Percentiles rank a stretch among this genome's conserved stretches.
phyloP scores from a whole-genome alignment of 2,329 filamentous ascomycete genomes.

The Trichoderma simmonsii region DNA sequence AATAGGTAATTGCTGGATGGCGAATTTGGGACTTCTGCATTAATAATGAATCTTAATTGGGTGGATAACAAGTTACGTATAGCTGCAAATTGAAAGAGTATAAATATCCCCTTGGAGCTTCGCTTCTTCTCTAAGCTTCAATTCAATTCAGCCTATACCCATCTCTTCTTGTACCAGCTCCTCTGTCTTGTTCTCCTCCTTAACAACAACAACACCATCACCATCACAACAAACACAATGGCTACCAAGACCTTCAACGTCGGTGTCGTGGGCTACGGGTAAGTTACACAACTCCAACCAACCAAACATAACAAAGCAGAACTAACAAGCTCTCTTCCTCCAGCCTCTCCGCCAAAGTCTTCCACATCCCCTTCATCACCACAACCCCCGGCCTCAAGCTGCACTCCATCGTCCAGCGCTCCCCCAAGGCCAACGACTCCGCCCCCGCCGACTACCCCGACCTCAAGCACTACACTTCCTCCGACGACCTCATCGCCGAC shows the following conservation, averaged over 20 bases:
- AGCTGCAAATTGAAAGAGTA: not conserved
- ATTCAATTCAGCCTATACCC: not conserved
- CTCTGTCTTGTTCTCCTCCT: not conserved
- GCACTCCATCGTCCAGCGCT: slow-evolving; percentile 73
- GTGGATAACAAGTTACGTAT: not conserved
- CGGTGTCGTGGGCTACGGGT: slow-evolving; percentile 52
- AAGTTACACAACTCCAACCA: slow-evolving; percentile 23
- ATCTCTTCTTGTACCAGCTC: not conserved
- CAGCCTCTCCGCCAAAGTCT: slow-evolving; percentile 67
- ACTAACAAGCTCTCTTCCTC: not conserved
- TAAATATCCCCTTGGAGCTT: not conserved
- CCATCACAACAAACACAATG: slow-evolving; percentile 25
- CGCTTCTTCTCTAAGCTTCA: not conserved
- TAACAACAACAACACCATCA: not conserved
- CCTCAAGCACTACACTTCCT: slow-evolving; percentile 60
- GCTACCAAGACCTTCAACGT: slow-evolving; percentile 45
- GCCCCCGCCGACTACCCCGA: slow-evolving; percentile 65
- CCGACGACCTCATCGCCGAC: slow-evolving; percentile 64
- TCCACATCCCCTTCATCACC: slow-evolving; percentile 77
- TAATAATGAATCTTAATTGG: not conserved
- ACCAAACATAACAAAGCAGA: slow-evolving; percentile 7
- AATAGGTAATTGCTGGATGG: not conserved
- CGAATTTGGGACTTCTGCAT: not conserved
- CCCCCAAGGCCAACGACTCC: slow-evolving; percentile 60
- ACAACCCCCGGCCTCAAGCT: slow-evolving; percentile 63